Evolutionary conservation across 2,329 filamentous ascomycete genomes (phyloP).

Genomic region (Exophiala aquamarina): DNA sequence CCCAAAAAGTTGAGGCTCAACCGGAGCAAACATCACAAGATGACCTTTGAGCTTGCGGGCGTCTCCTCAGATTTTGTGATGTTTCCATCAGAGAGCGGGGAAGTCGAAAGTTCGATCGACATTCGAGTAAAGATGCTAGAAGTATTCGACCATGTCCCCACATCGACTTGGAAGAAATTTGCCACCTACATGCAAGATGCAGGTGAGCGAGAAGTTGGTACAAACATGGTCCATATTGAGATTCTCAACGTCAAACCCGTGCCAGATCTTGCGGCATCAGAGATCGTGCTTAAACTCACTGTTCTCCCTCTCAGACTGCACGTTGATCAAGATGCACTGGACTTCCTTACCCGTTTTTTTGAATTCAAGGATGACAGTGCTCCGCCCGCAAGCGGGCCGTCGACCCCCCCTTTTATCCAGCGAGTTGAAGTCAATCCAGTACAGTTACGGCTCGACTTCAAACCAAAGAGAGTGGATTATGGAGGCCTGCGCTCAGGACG

Average conservation of each 20-base stretch:
- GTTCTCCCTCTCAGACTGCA: slow-evolving; percentile 85
- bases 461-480: slow-evolving; percentile 97
- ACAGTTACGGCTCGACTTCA: slow-evolving; percentile 88
- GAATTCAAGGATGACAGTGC: slow-evolving; percentile 83
- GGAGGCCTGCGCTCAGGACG: slow-evolving; percentile 86
- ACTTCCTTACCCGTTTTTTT: slow-evolving; percentile 96
- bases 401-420: slow-evolving; percentile 83
- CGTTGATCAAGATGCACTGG: slow-evolving; percentile 94
- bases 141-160: slow-evolving; percentile 89
- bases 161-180: slow-evolving; percentile 98
- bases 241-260: slow-evolving; percentile 85
- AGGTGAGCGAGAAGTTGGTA: slow-evolving; percentile 80
- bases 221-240: slow-evolving; percentile 87
- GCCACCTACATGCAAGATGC: slow-evolving; percentile 88
- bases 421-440: slow-evolving; percentile 83
- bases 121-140: slow-evolving; percentile 80
- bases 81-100: slow-evolving; percentile 72
- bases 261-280: slow-evolving; percentile 78
- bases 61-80: slow-evolving; percentile 78
- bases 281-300: slow-evolving; percentile 77
- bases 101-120: slow-evolving; percentile 86
- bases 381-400: slow-evolving; percentile 55
- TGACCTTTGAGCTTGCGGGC: slow-evolving; percentile 88
- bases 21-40: slow-evolving; percentile 88
- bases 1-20: slow-evolving; percentile 69